Base-by-base conservation (phyloP, 768 basidiomycete species). In the Termitomyces bulborhizus region DNA sequence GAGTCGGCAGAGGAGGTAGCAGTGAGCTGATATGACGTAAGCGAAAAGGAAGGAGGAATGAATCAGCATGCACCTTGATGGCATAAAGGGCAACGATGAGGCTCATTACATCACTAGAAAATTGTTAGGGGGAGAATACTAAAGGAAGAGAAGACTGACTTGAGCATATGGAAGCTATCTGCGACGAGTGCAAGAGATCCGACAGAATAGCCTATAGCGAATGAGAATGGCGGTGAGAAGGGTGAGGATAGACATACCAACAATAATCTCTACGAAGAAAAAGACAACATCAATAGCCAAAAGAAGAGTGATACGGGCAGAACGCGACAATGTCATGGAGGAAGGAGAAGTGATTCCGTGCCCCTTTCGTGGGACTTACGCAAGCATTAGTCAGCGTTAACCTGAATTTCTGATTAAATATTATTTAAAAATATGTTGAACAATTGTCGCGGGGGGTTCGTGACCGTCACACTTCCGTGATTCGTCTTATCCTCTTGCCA, bases 121-220 rank as follows among this genome's bases (percentile, higher is more conserved):
- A 54, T 7, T 51, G 46, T 55, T 9, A 56, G 56, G 45, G 57
- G 16, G 27, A 58, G 45, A 55, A 51, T n/a, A 27, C 24, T 32
- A 27, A 29, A 39, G 43, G 12, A 47, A 37, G 44, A 36, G 45
- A 13, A 48, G 43, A 72, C 86, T 57, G 60, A 95, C 94, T 98
- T 98, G 73, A 98, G 85, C 95, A 97, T 98, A 73, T 98, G 96
- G 71, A 98, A 98, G 61, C 89, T 90, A 73, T 98, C 96, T 7
- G 96, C 96, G 46, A 99, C 86, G 52, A 98, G 86, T 1, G 95
- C 95, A 1, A 98, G 82, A 0, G 93, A 96, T 31, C 93, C 93
- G 53, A 97, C 93, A n/a, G 88, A 84, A 85, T 96, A 96, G 41
- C 95, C 93, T 88, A 57, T 63, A 26, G 57, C 57, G 52, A 21